These are phyloP conservation scores for Vishniacozyma victoriae DNA, from an alignment of 768 basidiomycete genomes.

Conservation along the genomic window DNA sequence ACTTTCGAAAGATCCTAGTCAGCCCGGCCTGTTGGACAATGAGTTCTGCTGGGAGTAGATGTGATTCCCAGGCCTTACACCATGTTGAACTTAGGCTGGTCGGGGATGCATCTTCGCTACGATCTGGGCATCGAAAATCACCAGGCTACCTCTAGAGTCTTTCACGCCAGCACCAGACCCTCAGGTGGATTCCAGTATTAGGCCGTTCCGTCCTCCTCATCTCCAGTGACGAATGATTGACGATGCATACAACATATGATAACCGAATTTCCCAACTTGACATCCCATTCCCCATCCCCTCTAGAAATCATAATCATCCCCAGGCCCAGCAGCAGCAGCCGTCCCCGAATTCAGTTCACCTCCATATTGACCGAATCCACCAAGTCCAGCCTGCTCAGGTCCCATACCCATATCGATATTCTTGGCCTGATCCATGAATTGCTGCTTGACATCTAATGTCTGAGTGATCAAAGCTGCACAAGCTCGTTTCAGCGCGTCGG, in stretches of 20 bases:
- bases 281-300: constrained; percentile 1
- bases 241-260: not conserved
- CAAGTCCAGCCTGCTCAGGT: constrained; percentile 12
- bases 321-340: constrained; percentile 7
- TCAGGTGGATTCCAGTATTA: too few species aligned
- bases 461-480: constrained; percentile 73
- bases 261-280: constrained; percentile 1
- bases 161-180: too few species aligned
- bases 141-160: too few species aligned
- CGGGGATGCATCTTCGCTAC: too few species aligned
- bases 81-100: too few species aligned
- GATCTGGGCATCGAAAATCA: too few species aligned
- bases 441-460: constrained; percentile 45
- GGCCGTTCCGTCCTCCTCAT: too few species aligned
- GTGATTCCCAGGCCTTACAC: too few species aligned
- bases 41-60: too few species aligned
- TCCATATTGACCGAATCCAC: constrained; percentile 34
- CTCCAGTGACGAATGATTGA: too few species aligned
- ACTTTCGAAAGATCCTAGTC: too few species aligned
- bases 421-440: constrained; percentile 47
- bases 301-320: constrained; percentile 39
- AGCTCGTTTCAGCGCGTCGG: constrained; percentile 73
- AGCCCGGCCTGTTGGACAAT: too few species aligned
- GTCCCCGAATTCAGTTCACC: constrained; percentile 21
- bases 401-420: constrained; percentile 45